Evolutionary conservation across 2,329 filamentous ascomycete species (phyloP).

Genomic region (Tothia fuscella): DNA sequence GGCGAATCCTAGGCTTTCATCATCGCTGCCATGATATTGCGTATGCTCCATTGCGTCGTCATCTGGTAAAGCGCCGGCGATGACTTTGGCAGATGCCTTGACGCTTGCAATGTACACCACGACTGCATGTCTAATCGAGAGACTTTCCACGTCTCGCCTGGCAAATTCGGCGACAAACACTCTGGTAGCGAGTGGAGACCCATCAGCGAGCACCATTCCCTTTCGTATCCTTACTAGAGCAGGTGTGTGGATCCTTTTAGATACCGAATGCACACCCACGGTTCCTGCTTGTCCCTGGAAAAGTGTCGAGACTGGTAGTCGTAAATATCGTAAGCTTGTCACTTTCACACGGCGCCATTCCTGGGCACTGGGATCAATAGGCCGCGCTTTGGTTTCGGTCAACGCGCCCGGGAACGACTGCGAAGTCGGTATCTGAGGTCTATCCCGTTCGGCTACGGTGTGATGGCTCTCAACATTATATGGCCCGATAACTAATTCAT

Average conservation of each 20-base stretch:
- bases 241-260: slow-evolving; percentile 18
- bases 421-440: slow-evolving; percentile 27
- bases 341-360: slow-evolving; percentile 76
- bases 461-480: slow-evolving; percentile 33
- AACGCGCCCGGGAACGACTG: slow-evolving; percentile 37
- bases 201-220: slow-evolving; percentile 64
- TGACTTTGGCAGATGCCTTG: slow-evolving; percentile 64
- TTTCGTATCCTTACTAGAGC: slow-evolving; percentile 43
- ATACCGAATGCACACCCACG: slow-evolving; percentile 35
- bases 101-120: slow-evolving; percentile 85
- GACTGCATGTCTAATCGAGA: slow-evolving; percentile 57
- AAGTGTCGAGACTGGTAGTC: slow-evolving; percentile 67
- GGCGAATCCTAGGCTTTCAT: slow-evolving; percentile 7
- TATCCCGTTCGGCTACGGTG: slow-evolving; percentile 19
- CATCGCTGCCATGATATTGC: slow-evolving; percentile 12
- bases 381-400: slow-evolving; percentile 15
- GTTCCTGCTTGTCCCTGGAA: slow-evolving; percentile 79
- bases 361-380: slow-evolving; percentile 30
- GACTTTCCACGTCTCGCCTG: slow-evolving; percentile 45
- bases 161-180: slow-evolving; percentile 54
- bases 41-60: slow-evolving; percentile 13
- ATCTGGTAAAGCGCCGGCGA: slow-evolving; percentile 31
- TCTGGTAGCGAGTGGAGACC: slow-evolving; percentile 39
- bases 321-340: slow-evolving; percentile 76
- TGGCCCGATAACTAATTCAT: slow-evolving; percentile 68